Evolutionary conservation across 805 yeast genomes (phyloP), one percentile per base, ranked within the genome.

Genomic region (Spathaspora boniae): DNA sequence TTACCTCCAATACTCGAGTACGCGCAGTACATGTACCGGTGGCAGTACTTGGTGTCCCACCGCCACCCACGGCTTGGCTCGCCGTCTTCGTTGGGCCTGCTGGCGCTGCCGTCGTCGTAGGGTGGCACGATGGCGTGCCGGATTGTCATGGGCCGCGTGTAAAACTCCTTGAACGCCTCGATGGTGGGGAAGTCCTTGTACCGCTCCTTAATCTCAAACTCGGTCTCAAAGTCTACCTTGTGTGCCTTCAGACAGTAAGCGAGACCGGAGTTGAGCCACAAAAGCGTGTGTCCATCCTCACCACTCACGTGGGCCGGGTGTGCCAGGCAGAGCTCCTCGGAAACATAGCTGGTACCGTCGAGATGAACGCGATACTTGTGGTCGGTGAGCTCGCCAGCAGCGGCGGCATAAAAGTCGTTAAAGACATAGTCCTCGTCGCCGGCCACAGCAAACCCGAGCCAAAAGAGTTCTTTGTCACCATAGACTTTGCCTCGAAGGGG

Each of bases 11-110:
- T 61, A 16, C 59, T 50, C 40, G 76, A 76, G 48, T 74, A 76
- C 0, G 80, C 81, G 60, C 82, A 77, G 76, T 81, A 78, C 8
- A 72, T 46, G 47, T 78, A 78, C 16, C 68, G 64, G 25, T 69
- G 67, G 56, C 84, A 78, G 40, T 73, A 71, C 15, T n/a, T n/a
- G n/a, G n/a, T n/a, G n/a, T n/a, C n/a, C n/a, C n/a, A n/a, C n/a
- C n/a, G n/a, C 57, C 59, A 37, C 68, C 63, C 52, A 48, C 49
- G 9, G 47, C 31, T 45, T 71, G 74, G 44, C 70, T 50, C n/a
- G n/a, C n/a, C n/a, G n/a, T n/a, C n/a, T 26, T 26, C 29, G n/a
- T n/a, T n/a, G n/a, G n/a, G n/a, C n/a, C n/a, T n/a, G n/a, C n/a
- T n/a, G n/a, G n/a, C n/a, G n/a, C n/a, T n/a, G n/a, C n/a, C n/a